Conservation (phyloP, 2,329 filamentous ascomycete genomes). For the Sclerotinia sclerotiorum region DNA sequence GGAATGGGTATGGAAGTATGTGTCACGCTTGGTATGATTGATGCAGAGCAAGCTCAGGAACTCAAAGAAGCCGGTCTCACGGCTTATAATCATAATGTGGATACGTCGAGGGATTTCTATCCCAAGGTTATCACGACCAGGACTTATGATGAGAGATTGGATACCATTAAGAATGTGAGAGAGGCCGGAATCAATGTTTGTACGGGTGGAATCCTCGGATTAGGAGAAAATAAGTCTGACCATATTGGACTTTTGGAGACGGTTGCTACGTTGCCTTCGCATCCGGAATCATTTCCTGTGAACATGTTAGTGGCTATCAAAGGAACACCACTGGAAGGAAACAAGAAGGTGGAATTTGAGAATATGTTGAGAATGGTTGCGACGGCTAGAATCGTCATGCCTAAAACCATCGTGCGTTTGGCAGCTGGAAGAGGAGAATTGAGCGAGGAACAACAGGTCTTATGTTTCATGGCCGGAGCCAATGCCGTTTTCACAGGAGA, state of each 20-base stretch:
- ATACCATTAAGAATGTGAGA: conserved; percentile 76
- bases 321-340: conserved; percentile 79
- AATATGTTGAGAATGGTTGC: conserved; percentile 80
- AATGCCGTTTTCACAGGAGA: conserved; percentile 96
- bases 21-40: conserved; percentile 93
- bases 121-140: conserved; percentile 82
- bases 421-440: conserved; percentile 83
- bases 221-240: conserved; percentile 77
- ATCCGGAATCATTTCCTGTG: conserved; percentile 89
- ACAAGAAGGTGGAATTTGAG: conserved; percentile 71
- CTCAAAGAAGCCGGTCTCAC: conserved; percentile 82
- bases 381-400: conserved; percentile 79
- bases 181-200: conserved; percentile 88
- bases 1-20: conserved; percentile 86
- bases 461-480: conserved; percentile 87
- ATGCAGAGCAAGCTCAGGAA: conserved; percentile 74
- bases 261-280: conserved; percentile 73
- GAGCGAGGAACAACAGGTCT: conserved; percentile 82
- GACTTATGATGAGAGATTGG: conserved; percentile 81
- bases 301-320: conserved; percentile 90
- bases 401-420: conserved; percentile 80
- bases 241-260: conserved; percentile 83
- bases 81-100: conserved; percentile 92
- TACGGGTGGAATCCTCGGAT: conserved; percentile 81
- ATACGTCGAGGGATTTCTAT: conserved; percentile 87